These are phyloP conservation scores for Pleurotus eryngii DNA, from an alignment of 768 basidiomycete genomes.

Conservation along the genomic window DNA sequence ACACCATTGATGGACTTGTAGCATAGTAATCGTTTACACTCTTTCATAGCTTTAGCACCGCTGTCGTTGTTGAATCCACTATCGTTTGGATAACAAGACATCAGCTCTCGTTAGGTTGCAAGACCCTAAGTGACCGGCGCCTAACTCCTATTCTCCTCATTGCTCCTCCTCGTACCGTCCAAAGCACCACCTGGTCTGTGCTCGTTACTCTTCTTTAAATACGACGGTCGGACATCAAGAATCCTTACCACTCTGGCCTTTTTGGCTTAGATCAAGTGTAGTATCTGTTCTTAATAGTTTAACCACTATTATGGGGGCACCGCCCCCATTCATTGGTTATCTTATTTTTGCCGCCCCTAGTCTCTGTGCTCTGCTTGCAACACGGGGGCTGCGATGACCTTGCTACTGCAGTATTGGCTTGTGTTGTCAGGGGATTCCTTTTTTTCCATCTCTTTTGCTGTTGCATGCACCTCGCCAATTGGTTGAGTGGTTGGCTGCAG, in stretches of 20 bases:
- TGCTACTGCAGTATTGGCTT: slow-evolving; percentile 33
- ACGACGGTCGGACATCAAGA: not conserved
- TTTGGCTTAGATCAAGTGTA: slow-evolving; percentile 98
- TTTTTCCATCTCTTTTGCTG: slow-evolving; percentile 11
- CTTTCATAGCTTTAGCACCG: too few species aligned
- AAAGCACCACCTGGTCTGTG: too few species aligned
- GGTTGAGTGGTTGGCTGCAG: not conserved
- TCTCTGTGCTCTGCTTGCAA: slow-evolving; percentile 40
- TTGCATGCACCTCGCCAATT: not conserved
- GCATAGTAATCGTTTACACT: too few species aligned
- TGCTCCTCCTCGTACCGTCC: too few species aligned
- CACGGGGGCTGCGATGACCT: slow-evolving; percentile 35
- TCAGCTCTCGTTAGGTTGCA: too few species aligned
- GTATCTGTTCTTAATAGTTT: slow-evolving; percentile 86
- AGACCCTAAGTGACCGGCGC: too few species aligned
- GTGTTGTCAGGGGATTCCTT: slow-evolving; percentile 38
- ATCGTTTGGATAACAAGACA: too few species aligned
- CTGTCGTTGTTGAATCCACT: too few species aligned
- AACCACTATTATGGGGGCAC: slow-evolving; percentile 59
- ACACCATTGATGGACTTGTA: too few species aligned
- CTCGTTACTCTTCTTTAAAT: too few species aligned
- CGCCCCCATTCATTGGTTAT: slow-evolving; percentile 54
- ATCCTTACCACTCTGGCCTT: slow-evolving; percentile 85
- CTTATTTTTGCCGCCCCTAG: slow-evolving; percentile 48
- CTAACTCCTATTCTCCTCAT: too few species aligned